phyloP scores from a whole-genome alignment of 2,329 filamentous ascomycete genomes.

The Cytospora piceicola region DNA sequence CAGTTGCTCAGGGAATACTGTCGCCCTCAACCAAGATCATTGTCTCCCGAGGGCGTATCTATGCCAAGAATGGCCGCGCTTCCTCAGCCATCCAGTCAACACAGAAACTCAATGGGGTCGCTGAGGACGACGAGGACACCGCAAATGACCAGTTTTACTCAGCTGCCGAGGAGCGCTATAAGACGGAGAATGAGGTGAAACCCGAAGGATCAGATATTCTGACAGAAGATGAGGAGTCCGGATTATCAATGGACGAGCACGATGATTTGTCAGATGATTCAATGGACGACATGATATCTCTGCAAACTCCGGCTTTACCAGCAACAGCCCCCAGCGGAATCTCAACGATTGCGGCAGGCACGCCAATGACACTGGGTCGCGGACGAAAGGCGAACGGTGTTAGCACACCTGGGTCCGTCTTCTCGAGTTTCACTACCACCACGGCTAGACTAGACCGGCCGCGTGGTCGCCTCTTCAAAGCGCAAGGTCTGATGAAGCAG shows the following conservation, averaged over 20 bases:
- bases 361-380: conserved; percentile 73
- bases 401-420: conserved; percentile 83
- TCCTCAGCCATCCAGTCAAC: conserved; percentile 51
- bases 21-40: conserved; percentile 81
- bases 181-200: conserved; percentile 60
- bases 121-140: conserved; percentile 74
- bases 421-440: conserved; percentile 83
- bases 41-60: conserved; percentile 66
- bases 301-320: conserved; percentile 77
- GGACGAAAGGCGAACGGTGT: conserved; percentile 71
- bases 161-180: conserved; percentile 78
- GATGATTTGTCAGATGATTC: conserved; percentile 86
- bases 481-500: conserved; percentile 71
- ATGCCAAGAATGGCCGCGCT: conserved; percentile 57
- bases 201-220: conserved; percentile 62
- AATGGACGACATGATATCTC: conserved; percentile 89
- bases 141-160: conserved; percentile 92
- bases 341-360: conserved; percentile 79
- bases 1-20: conserved; percentile 85
- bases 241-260: conserved; percentile 69
- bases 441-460: conserved; percentile 76
- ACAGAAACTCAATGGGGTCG: conserved; percentile 61
- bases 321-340: conserved; percentile 78
- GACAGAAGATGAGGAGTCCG: conserved; percentile 64
- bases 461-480: conserved; percentile 80